These are phyloP conservation scores for Bacidia rubella DNA, from an alignment of 495 filamentous ascomycete genomes.

Conservation along the genomic window DNA sequence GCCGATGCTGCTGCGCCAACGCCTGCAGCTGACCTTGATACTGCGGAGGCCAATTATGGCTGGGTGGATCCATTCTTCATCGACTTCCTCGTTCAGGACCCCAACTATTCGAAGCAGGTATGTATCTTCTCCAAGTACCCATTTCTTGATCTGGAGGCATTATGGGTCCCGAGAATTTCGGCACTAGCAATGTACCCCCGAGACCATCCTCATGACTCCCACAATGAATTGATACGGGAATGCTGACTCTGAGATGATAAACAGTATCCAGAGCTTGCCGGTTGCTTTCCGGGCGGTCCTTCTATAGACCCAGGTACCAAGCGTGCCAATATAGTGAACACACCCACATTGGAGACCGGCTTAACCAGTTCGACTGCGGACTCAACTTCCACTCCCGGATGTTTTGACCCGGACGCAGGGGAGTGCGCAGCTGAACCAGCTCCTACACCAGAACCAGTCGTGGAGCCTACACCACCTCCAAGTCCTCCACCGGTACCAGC, in stretches of 20 bases:
- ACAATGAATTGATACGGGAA: too few relatives aligned
- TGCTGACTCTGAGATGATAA: too few relatives aligned
- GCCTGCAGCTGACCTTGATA: neutral
- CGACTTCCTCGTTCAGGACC: constrained; percentile 4
- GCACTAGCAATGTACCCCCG: too few relatives aligned
- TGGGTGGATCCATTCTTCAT: constrained; percentile 12
- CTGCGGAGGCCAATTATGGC: constrained; percentile 5
- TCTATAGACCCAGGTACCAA: constrained; percentile 8
- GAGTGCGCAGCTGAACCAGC: neutral
- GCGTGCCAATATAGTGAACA: neutral
- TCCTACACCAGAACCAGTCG: neutral
- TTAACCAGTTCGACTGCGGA: neutral
- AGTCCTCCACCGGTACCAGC: constrained; percentile 1
- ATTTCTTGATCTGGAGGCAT: too few relatives aligned
- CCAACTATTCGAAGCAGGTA: constrained; percentile 1
- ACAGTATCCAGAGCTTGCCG: constrained; percentile 6
- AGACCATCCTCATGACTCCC: too few relatives aligned
- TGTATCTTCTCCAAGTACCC: too few relatives aligned
- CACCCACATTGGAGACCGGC: neutral
- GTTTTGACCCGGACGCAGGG: neutral
- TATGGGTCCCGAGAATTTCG: too few relatives aligned
- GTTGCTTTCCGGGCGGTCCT: constrained; percentile 8
- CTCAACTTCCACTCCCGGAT: neutral
- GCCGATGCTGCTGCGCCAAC: neutral
- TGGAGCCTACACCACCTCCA: neutral